Evolutionary conservation across 208 protist genomes (phyloP).

Genomic region (Leishmania amazonensis): DNA sequence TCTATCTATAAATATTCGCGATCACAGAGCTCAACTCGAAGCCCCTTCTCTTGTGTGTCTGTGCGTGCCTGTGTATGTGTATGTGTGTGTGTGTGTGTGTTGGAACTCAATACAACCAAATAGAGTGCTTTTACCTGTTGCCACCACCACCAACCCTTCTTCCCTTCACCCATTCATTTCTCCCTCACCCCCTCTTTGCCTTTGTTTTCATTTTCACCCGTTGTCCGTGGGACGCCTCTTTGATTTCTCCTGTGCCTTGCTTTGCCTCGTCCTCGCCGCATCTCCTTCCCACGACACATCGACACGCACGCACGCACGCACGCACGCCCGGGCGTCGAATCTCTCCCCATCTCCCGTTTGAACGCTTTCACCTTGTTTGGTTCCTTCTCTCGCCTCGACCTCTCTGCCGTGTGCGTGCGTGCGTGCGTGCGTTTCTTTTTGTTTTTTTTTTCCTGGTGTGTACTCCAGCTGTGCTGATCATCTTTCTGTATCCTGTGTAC

Average conservation of each 20-base stretch:
- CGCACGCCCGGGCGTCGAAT: neutral
- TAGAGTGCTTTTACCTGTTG: conserved; percentile 3
- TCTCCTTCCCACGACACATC: neutral
- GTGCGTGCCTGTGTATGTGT: neutral
- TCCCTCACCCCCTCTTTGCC: neutral
- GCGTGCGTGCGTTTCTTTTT: conserved; percentile 10
- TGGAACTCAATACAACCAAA: neutral
- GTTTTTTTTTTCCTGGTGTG: conserved; percentile 8
- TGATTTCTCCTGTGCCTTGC: conserved; percentile 9
- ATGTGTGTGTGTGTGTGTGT: neutral
- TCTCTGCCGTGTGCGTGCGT: neutral
- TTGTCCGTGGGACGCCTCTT: neutral
- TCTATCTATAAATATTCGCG: neutral
- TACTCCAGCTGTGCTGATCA: neutral
- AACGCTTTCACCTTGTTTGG: neutral
- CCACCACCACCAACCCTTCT: neutral
- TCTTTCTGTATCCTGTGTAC: neutral
- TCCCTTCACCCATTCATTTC: neutral
- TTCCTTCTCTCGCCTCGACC: neutral
- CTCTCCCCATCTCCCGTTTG: neutral
- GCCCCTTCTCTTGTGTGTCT: neutral
- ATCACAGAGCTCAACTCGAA: neutral
- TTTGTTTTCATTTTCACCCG: neutral
- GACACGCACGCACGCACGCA: neutral
- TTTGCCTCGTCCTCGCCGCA: conserved; percentile 15